Evolutionary conservation across 2,329 filamentous ascomycete species (phyloP), one percentile per base, ranked within the genome.

Genomic region (Penicillium sumatraense): DNA sequence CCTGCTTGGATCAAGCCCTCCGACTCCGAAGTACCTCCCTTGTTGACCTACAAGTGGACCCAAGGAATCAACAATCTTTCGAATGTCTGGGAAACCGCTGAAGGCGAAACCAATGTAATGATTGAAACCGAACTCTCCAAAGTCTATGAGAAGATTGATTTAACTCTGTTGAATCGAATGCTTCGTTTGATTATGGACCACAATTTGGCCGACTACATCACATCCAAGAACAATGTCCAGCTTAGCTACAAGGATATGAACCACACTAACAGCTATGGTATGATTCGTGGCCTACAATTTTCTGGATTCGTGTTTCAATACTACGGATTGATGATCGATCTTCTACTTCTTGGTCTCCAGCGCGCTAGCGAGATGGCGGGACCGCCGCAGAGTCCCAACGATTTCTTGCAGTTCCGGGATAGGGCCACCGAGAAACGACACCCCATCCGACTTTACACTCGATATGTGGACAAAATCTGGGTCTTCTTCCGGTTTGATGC

Each of bases 171-270:
- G 65, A 99, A 99, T 78, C 90, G 93, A 55, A 83, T 99, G 27
- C 82, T 99, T 47, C 86, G 95, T 45, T 78, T 99, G 63, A 97
- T 99, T 73, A 99, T 99, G 96, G 96, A 99, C 68, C 95, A 99
- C 82, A 99, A 99, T 73, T 78, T 99, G 78, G 95, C 95, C 5
- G 96, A 99, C 74, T 99, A 99, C 77, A 99, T 99, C 70, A 97
- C 93, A 1, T 92, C 93, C 33, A 99, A 99, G 85, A 99, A 99
- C 81, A 99, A 99, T 70, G 95, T 99, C 11, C 93, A 97, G 73
- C 84, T 99, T 60, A 97, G 96, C 59, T 99, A 99, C 82, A 99
- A 99, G 80, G 95, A 99, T 68, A 99, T 99, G 95, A 98, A 97
- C 71, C 95, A 99, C 70, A 95, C 96, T 71, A 99, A 99, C 78